Evolutionary conservation across 805 yeast species (phyloP).

Genomic region (Yamadazyma paraphyllophila): DNA sequence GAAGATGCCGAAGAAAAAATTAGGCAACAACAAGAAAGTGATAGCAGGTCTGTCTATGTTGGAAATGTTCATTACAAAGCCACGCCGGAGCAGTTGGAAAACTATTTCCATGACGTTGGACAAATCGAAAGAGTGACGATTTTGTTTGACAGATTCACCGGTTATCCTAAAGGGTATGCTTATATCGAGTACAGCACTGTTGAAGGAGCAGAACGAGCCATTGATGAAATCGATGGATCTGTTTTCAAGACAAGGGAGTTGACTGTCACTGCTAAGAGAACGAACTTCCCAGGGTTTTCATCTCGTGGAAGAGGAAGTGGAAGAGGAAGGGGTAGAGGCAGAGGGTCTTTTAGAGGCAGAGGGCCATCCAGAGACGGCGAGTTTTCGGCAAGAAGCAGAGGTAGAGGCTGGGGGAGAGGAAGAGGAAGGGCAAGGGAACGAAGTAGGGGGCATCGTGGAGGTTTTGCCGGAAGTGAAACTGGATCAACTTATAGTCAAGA

Average conservation of each 20-base stretch:
- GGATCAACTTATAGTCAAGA: not conserved
- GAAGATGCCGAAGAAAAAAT: conserved; percentile 21
- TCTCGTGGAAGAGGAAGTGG: conserved; percentile 32
- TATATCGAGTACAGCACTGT: conserved; percentile 53
- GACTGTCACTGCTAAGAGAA: conserved; percentile 49
- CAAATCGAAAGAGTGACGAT: conserved; percentile 52
- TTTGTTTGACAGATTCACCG: conserved; percentile 43
- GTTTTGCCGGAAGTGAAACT: not conserved
- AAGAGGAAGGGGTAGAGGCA: conserved; percentile 33
- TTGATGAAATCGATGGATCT: conserved; percentile 39
- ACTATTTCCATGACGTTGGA: conserved; percentile 45
- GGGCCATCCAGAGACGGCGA: conserved; percentile 18
- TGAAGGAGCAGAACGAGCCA: conserved; percentile 46
- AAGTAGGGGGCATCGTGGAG: too few species aligned
- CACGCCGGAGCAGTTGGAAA: conserved; percentile 52
- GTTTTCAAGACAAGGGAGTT: conserved; percentile 47
- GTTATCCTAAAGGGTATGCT: conserved; percentile 58
- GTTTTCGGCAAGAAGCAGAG: conserved; percentile 11
- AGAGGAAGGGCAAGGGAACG: not conserved
- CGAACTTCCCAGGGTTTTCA: conserved; percentile 47
- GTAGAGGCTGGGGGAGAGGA: conserved; percentile 4
- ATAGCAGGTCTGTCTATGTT: conserved; percentile 53
- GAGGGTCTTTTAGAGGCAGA: conserved; percentile 31
- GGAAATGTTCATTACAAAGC: conserved; percentile 49
- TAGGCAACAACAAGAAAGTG: conserved; percentile 42